Base-by-base conservation (phyloP, 257 asterid genomes). In the Capsicum pubescens region DNA sequence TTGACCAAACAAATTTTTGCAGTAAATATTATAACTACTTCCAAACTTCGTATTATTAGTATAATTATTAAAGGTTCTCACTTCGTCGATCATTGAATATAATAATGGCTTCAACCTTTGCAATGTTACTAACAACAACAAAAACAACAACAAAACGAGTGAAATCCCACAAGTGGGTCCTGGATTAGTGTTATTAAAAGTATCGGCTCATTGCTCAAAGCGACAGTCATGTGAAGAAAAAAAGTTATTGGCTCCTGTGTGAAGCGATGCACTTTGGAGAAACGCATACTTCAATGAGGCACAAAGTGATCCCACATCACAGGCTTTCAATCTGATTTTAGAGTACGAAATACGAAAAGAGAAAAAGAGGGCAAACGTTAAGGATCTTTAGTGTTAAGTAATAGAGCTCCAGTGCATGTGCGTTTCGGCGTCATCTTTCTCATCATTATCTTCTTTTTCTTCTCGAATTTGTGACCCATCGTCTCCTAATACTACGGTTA, bases 31-130 rank as follows among this genome's bases (percentile, higher is more conserved):
- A 69, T 39, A 69, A 42, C 32, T 7, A 69, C 15, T 69, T 69
- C 42, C 54, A 69, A 9, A 54, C 54, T 69, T 69, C 32, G 2
- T 54, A 69, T 26, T 68, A 39, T 42, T 69, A 42, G 32, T 39
- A 69, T 69, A 14, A 69, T 8, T 15, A 69, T 14, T 69, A 35
- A 67, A 67, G 78, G 78, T 69, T 21, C 39, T 17, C 78, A 69
- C 78, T 15, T 69, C 19, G 15, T 42, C 55, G 61, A 56, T 69
- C 42, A 69, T 19, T 42, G 50, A 69, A 69, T 48, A 69, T 39
- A 69, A 69, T 69, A 69, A 42, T 68, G 74, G 78, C 78, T 16
- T 39, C 78, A 69, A 69, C 78, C 78, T 69, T 69, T 69, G 78
- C 78, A 69, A 32, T n/a, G 35, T 69, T 8, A 39, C 6, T 39